phyloP scores from a whole-genome alignment of 148 eudicot genomes.

The Rhododendron henanense region DNA sequence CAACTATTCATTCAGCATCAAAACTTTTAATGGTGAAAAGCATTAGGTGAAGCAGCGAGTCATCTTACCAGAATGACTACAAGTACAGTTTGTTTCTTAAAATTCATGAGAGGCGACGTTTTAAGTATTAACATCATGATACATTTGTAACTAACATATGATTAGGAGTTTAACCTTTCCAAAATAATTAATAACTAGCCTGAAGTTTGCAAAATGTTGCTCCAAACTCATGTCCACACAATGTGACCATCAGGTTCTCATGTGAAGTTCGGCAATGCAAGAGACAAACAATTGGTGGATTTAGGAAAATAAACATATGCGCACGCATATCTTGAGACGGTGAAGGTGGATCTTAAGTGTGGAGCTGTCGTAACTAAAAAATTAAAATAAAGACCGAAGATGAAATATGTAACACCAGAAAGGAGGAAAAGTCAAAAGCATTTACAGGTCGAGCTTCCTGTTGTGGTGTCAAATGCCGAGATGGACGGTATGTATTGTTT shows the following conservation, averaged over 20 bases:
- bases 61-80: not conserved
- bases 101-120: not conserved
- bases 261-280: not conserved
- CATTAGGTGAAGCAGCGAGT: not conserved
- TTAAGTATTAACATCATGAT: not conserved
- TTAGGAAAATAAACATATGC: not conserved
- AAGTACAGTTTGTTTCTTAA: not conserved
- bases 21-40: too few species aligned
- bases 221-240: not conserved
- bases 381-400: not conserved
- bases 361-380: not conserved
- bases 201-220: too few species aligned
- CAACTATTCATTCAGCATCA: not conserved
- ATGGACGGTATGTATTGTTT: slow-evolving; percentile 81
- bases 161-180: not conserved
- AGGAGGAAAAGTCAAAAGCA: not conserved
- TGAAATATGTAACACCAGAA: not conserved
- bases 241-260: not conserved
- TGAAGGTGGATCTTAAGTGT: not conserved
- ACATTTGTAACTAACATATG: not conserved
- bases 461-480: slow-evolving; percentile 59
- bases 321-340: not conserved
- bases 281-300: not conserved
- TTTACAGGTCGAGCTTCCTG: slow-evolving; percentile 73
- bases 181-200: too few species aligned